Evolutionary conservation across 805 yeast species (phyloP).

Genomic region (Pichia sporocuriosa): DNA sequence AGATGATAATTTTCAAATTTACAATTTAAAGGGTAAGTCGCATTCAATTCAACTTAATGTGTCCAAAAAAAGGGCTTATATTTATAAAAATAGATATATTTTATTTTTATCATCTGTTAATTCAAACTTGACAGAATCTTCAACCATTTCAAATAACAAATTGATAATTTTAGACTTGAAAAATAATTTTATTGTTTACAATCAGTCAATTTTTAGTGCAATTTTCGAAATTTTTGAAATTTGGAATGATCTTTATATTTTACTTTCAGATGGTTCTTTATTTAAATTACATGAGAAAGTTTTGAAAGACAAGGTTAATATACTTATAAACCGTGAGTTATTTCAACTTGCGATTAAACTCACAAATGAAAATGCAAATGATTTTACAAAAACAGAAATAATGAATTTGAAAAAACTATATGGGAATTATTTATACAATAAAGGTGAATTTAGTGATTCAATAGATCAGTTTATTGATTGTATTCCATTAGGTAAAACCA

Average conservation of each 20-base stretch:
- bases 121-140: constrained; percentile 25
- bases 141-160: constrained; percentile 38
- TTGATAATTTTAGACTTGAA: constrained; percentile 61
- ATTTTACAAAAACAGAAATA: constrained; percentile 26
- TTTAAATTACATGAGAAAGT: constrained; percentile 62
- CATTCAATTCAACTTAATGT: constrained; percentile 50
- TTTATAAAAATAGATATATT: constrained; percentile 42
- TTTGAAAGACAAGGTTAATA: constrained; percentile 59
- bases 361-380: constrained; percentile 34
- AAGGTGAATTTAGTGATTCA: constrained; percentile 61
- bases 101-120: constrained; percentile 40
- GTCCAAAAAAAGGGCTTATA: constrained; percentile 45
- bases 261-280: constrained; percentile 72
- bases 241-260: constrained; percentile 51
- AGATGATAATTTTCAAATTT: constrained; percentile 56
- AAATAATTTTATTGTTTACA: constrained; percentile 65
- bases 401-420: constrained; percentile 45
- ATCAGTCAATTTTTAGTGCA: constrained; percentile 58
- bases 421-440: constrained; percentile 67
- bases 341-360: constrained; percentile 67
- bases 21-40: constrained; percentile 47
- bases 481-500: constrained; percentile 46
- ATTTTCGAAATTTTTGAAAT: constrained; percentile 51
- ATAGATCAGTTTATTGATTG: constrained; percentile 62
- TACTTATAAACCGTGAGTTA: constrained; percentile 61